These are phyloP conservation scores for Pseudohyphozyma bogoriensis DNA, from an alignment of 768 basidiomycete genomes.

Conservation along the genomic window DNA sequence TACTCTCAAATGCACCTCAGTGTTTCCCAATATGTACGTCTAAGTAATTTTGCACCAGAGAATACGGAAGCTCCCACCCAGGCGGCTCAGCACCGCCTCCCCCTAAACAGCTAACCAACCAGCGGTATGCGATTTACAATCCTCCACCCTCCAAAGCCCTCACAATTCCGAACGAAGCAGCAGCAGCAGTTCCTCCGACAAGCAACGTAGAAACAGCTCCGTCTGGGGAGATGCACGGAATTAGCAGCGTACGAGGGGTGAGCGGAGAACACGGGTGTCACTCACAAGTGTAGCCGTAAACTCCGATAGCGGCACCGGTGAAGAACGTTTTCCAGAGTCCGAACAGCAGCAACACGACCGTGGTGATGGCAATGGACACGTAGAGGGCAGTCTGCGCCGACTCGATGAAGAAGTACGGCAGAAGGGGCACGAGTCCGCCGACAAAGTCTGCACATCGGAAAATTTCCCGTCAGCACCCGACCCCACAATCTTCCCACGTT, in stretches of 20 bases:
- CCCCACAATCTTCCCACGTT: not conserved
- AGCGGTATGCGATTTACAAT: not conserved
- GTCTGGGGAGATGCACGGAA: constrained; percentile 45
- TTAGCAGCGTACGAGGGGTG: not conserved
- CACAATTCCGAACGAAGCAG: constrained; percentile 55
- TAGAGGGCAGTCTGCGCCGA: constrained; percentile 48
- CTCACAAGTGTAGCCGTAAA: constrained; percentile 8
- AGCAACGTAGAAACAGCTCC: constrained; percentile 68
- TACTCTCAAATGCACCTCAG: no score
- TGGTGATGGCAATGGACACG: constrained; percentile 61
- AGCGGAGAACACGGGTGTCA: no score
- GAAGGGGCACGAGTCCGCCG: constrained; percentile 82
- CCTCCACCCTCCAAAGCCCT: constrained; percentile 43
- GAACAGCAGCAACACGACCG: constrained; percentile 74
- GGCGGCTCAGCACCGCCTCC: no score
- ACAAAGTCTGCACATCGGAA: constrained; percentile 52
- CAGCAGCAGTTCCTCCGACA: constrained; percentile 85
- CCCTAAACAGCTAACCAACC: no score
- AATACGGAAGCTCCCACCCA: no score
- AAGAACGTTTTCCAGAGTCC: constrained; percentile 61
- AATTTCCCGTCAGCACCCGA: constrained; percentile 35
- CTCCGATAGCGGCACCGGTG: constrained; percentile 41
- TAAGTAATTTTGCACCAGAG: no score
- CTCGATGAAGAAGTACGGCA: constrained; percentile 63
- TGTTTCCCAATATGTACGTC: no score